Conservation (phyloP, 2,329 filamentous ascomycete species). For the Talaromyces sp. region DNA sequence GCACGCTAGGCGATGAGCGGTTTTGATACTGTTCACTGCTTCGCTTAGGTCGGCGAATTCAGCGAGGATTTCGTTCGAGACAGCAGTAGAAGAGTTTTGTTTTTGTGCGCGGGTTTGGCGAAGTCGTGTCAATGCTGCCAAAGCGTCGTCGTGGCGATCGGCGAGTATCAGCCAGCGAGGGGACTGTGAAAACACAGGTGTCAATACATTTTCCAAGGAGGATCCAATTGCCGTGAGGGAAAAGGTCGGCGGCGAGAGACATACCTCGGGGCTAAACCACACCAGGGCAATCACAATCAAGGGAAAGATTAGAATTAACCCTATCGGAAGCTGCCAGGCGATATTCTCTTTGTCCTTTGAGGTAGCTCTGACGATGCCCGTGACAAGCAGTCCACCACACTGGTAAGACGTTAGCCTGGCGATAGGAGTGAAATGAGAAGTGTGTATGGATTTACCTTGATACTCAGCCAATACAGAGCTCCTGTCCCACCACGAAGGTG, state of each 20-base stretch:
- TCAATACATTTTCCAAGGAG: not conserved
- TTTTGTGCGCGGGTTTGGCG: not conserved
- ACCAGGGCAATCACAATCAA: slow-evolving; percentile 22
- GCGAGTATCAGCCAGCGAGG: not conserved
- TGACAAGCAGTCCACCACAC: slow-evolving; percentile 22
- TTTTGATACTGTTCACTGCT: not conserved
- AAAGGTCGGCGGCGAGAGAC: not conserved
- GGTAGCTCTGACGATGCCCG: slow-evolving; percentile 18
- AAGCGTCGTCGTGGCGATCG: not conserved
- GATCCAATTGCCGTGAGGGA: not conserved
- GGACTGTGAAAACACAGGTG: not conserved
- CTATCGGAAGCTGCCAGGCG: slow-evolving; percentile 29
- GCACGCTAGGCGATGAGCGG: not conserved
- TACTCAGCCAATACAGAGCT: slow-evolving; percentile 22
- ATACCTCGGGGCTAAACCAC: slow-evolving; percentile 30
- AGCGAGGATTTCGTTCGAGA: not conserved
- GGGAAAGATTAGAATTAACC: slow-evolving; percentile 24
- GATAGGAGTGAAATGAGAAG: not conserved
- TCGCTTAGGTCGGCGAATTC: not conserved
- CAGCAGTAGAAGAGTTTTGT: not conserved
- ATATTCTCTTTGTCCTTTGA: slow-evolving; percentile 24
- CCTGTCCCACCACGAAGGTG: slow-evolving; percentile 20
- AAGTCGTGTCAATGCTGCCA: not conserved
- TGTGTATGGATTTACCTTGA: slow-evolving; percentile 15
- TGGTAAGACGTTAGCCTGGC: not conserved